Evolutionary conservation across 805 yeast genomes (phyloP).

Genomic region (Starmerella floricola): DNA sequence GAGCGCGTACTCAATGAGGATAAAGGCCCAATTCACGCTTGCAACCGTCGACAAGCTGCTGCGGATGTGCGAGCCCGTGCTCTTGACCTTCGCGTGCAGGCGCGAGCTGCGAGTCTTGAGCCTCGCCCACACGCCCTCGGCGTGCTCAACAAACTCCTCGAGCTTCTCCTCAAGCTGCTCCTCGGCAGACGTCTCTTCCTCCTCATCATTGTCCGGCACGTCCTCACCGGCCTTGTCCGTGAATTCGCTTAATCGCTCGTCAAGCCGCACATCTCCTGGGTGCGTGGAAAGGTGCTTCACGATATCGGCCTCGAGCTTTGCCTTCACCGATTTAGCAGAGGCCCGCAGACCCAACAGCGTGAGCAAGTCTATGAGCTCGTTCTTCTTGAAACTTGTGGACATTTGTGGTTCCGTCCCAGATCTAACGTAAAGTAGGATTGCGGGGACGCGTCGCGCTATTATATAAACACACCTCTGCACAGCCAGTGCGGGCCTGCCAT

Average conservation of each 20-base stretch:
- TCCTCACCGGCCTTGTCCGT: background rate
- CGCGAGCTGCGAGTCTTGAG: background rate
- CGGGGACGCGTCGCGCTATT: slow-evolving; percentile 4
- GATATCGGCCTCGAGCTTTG: slow-evolving; percentile 8
- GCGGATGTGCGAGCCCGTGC: background rate
- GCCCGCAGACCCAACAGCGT: slow-evolving; percentile 1
- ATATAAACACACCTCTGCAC: background rate
- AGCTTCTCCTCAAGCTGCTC: background rate
- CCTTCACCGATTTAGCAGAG: slow-evolving; percentile 4
- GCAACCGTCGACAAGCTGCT: slow-evolving; percentile 7
- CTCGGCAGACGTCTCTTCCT: background rate
- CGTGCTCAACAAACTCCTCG: background rate
- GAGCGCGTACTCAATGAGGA: slow-evolving; percentile 6
- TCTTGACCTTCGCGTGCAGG: background rate
- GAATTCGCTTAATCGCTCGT: background rate
- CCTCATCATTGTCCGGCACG: slow-evolving; percentile 1
- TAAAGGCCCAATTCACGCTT: slow-evolving; percentile 5
- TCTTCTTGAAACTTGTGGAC: slow-evolving; percentile 5
- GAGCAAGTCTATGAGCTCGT: slow-evolving; percentile 8
- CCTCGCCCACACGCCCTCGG: background rate
- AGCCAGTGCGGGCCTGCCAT: too few relatives aligned
- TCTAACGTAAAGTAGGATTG: too few relatives aligned
- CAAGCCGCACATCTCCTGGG: slow-evolving; percentile 6
- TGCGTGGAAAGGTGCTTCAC: background rate
- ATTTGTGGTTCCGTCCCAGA: too few relatives aligned